phyloP scores from a whole-genome alignment of 2,329 filamentous ascomycete species.

The Nothopassalora personata region DNA sequence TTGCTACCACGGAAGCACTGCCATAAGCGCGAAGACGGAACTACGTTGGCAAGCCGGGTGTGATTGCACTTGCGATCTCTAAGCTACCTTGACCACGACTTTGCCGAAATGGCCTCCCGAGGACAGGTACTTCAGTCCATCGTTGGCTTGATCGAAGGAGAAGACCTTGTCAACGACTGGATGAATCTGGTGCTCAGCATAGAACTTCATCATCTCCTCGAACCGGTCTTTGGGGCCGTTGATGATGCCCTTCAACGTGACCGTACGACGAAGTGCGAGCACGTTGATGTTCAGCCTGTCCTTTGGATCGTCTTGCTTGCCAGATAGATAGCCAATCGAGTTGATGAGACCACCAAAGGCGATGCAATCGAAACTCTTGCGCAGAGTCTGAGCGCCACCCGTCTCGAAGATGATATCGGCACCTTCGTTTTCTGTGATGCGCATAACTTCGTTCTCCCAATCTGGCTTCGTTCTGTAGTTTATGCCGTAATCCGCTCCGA shows the following conservation, averaged over 20 bases:
- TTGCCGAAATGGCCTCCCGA: constrained; percentile 38
- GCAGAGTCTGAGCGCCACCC: constrained; percentile 47
- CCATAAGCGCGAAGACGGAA: background rate
- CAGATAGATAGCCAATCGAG: constrained; percentile 41
- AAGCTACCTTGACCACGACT: constrained; percentile 29
- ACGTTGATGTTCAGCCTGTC: constrained; percentile 58
- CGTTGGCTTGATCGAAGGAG: constrained; percentile 33
- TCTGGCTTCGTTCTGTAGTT: constrained; percentile 56
- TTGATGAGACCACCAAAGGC: constrained; percentile 39
- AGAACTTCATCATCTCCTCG: constrained; percentile 41
- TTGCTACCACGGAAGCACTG: background rate
- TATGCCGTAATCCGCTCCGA: constrained; percentile 55
- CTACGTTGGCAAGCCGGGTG: background rate
- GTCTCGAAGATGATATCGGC: constrained; percentile 49
- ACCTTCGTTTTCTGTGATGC: constrained; percentile 38
- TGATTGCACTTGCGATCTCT: background rate
- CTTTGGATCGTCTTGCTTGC: constrained; percentile 51
- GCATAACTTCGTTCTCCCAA: constrained; percentile 57
- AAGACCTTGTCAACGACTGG: constrained; percentile 40
- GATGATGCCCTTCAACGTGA: constrained; percentile 50
- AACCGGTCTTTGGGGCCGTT: constrained; percentile 57
- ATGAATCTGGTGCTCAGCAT: constrained; percentile 37
- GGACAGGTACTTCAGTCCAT: constrained; percentile 33
- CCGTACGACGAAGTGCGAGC: constrained; percentile 46
- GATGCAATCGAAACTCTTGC: constrained; percentile 41